Evolutionary conservation across 495 filamentous ascomycete genomes (phyloP).

Genomic region (Hamigera avellanea): DNA sequence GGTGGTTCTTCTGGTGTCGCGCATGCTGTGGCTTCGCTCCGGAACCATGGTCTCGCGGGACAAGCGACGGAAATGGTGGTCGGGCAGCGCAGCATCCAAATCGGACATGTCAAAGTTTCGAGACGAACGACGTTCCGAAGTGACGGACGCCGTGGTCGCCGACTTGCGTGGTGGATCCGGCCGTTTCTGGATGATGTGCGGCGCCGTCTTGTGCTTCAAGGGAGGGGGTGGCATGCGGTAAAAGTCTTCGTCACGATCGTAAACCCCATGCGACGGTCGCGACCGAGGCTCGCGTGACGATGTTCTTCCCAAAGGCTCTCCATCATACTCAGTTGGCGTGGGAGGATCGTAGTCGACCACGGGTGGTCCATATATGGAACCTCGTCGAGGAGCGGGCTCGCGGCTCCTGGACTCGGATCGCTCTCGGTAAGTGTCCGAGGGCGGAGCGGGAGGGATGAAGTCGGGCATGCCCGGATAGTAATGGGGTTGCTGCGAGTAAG

Average conservation of each 20-base stretch:
- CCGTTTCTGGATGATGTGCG: conserved; percentile 28
- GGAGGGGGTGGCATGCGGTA: conserved; percentile 34
- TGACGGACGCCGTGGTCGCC: conserved; percentile 13
- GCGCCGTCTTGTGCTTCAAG: conserved; percentile 15
- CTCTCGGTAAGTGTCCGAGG: conserved; percentile 15
- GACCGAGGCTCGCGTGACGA: conserved; percentile 16
- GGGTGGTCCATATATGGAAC: conserved; percentile 22
- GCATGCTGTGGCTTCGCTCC: conserved; percentile 25
- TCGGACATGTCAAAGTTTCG: conserved; percentile 24
- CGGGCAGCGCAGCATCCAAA: conserved; percentile 20
- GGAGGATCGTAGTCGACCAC: conserved; percentile 17
- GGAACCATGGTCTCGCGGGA: conserved; percentile 19
- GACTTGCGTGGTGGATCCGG: conserved; percentile 19
- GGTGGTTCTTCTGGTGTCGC: conserved; percentile 13
- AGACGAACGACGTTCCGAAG: conserved; percentile 21
- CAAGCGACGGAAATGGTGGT: conserved; percentile 16
- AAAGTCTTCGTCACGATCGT: conserved; percentile 30
- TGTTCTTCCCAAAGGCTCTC: conserved; percentile 14
- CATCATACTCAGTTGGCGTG: conserved; percentile 17
- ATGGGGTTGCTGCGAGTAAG: conserved; percentile 10
- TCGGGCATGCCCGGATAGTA: conserved; percentile 8
- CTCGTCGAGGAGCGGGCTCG: conserved; percentile 18
- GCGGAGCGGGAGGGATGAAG: conserved; percentile 3
- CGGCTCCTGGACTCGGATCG: conserved; percentile 23
- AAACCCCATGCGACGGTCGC: conserved; percentile 11